Conservation (phyloP, 352 stramenopile genomes). For the Phytophthora kernoviae region DNA sequence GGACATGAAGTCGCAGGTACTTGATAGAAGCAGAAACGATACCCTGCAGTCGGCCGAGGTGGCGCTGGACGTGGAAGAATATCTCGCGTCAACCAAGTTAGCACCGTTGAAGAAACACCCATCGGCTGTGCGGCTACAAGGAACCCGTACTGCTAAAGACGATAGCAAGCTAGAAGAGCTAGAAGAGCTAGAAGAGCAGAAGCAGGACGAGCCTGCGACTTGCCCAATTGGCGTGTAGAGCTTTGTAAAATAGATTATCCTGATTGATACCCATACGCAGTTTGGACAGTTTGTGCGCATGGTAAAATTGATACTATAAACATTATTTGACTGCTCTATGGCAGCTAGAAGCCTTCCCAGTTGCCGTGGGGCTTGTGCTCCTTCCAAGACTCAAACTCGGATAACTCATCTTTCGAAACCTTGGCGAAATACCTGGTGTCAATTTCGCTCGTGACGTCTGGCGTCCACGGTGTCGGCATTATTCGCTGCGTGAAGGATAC, state of each 20-base stretch:
- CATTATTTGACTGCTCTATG: conserved; percentile 16
- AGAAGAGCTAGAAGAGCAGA: conserved; percentile 50
- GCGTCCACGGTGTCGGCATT: conserved; percentile 49
- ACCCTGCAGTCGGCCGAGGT: conserved; percentile 35
- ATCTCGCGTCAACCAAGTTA: conserved; percentile 32
- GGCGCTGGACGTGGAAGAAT: conserved; percentile 43
- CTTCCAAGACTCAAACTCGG: conserved; percentile 41
- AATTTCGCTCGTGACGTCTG: conserved; percentile 39
- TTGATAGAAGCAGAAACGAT: conserved; percentile 31
- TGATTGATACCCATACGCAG: no score
- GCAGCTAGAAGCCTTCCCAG: conserved; percentile 47
- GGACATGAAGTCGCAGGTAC: conserved; percentile 44
- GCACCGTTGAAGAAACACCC: conserved; percentile 50
- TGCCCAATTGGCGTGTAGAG: background rate
- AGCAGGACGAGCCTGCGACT: conserved; percentile 18
- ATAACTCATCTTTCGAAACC: conserved; percentile 39
- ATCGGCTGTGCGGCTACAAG: conserved; percentile 39
- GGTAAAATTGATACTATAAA: conserved; percentile 30
- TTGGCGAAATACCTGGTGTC: conserved; percentile 48
- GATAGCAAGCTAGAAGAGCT: no score
- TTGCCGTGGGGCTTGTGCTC: conserved; percentile 30
- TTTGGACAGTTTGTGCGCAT: background rate
- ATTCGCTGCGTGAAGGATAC: conserved; percentile 32
- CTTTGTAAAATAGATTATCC: background rate
- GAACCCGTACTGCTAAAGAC: conserved; percentile 36